A percentile compares a stretch with the other conserved stretches of the same genome.
These are phyloP conservation scores for Mycena vitilis DNA, from an alignment of 768 basidiomycete genomes.

Conservation along the genomic window DNA sequence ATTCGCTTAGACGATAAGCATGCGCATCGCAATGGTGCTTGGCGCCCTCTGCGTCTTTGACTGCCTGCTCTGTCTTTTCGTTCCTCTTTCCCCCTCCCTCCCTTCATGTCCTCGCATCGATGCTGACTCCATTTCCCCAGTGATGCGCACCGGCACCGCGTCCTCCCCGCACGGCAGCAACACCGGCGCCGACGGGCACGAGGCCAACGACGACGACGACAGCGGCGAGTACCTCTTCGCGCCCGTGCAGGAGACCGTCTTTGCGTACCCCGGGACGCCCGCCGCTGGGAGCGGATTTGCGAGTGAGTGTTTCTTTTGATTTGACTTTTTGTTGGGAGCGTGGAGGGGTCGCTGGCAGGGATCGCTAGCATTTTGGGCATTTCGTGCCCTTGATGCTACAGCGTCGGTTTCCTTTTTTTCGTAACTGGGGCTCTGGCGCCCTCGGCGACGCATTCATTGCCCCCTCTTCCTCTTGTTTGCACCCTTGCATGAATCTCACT, in stretches of 20 bases:
- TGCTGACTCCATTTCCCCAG: slow-evolving; percentile 45
- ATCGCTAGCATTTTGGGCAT: background rate
- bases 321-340: background rate
- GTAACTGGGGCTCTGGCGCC: background rate
- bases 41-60: no score
- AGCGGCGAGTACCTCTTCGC: slow-evolving; percentile 62
- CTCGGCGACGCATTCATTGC: background rate
- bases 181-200: slow-evolving; percentile 18
- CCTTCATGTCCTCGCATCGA: background rate
- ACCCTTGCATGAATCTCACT: no score
- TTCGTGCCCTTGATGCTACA: background rate
- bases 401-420: background rate
- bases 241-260: slow-evolving; percentile 44
- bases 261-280: slow-evolving; percentile 48
- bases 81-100: background rate
- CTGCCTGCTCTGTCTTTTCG: no score
- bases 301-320: slow-evolving; percentile 10
- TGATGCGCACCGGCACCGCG: slow-evolving; percentile 76
- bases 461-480: no score
- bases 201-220: slow-evolving; percentile 23
- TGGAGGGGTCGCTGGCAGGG: background rate
- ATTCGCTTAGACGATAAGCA: no score
- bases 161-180: slow-evolving; percentile 2
- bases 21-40: no score
- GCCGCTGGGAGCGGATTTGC: slow-evolving; percentile 39